Percentiles rank a stretch among this genome's conserved stretches.
These are phyloP conservation scores for Fusarium concolor DNA, from an alignment of 2,329 filamentous ascomycete species.

Conservation along the genomic window DNA sequence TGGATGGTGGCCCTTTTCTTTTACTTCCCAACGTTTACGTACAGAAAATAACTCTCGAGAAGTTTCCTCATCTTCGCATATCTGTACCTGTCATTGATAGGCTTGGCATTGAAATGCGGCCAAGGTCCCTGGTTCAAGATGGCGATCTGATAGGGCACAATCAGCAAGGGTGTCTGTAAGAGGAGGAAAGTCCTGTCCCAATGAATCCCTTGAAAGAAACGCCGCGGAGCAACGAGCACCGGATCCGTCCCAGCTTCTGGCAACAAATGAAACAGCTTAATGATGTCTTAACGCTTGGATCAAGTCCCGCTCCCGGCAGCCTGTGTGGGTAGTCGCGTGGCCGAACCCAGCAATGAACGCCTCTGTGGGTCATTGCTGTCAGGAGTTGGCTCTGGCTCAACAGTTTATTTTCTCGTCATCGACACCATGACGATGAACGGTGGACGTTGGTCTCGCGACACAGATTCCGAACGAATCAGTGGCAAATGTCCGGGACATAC, in stretches of 20 bases:
- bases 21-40: background rate
- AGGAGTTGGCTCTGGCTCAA: conserved; percentile 38
- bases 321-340: conserved; percentile 46
- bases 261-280: conserved; percentile 38
- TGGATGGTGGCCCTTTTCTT: background rate
- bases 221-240: conserved; percentile 30
- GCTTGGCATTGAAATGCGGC: conserved; percentile 25
- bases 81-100: conserved; percentile 25
- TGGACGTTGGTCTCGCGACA: background rate
- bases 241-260: conserved; percentile 42
- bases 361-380: conserved; percentile 32
- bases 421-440: conserved; percentile 14
- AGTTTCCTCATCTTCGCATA: conserved; percentile 16
- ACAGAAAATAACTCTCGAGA: background rate
- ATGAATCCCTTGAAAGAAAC: conserved; percentile 25
- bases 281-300: conserved; percentile 41
- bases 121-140: conserved; percentile 26
- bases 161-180: conserved; percentile 24
- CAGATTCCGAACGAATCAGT: conserved; percentile 15
- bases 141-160: conserved; percentile 44
- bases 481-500: conserved; percentile 1
- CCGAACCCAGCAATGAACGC: conserved; percentile 38
- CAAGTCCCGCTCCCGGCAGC: conserved; percentile 38
- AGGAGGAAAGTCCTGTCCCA: conserved; percentile 21
- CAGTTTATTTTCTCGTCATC: conserved; percentile 23